Evolutionary conservation across 2,329 filamentous ascomycete species (phyloP).

Genomic region (Talaromyces pinophilus): DNA sequence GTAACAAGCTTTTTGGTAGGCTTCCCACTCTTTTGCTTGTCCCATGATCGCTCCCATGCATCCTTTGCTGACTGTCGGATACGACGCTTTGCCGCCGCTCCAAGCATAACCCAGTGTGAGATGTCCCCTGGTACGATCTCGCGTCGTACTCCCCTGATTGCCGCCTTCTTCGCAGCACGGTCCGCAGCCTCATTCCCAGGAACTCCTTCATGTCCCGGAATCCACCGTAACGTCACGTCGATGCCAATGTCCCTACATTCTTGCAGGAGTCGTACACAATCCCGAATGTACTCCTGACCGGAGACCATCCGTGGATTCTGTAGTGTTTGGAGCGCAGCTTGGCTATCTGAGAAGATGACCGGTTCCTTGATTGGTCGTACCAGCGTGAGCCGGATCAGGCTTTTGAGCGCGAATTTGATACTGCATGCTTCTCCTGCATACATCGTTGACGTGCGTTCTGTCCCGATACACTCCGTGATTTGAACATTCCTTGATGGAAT

Average conservation of each 20-base stretch:
- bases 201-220: background rate
- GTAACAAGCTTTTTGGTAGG: no score
- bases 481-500: background rate
- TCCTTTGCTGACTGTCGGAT: no score
- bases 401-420: background rate
- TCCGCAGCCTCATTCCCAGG: background rate
- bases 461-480: background rate
- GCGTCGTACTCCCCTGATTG: background rate
- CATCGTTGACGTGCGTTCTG: background rate
- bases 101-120: background rate
- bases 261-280: background rate
- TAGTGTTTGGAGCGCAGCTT: background rate
- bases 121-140: background rate
- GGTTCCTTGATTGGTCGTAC: background rate
- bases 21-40: no score
- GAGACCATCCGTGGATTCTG: background rate
- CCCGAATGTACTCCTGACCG: background rate
- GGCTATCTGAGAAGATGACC: background rate
- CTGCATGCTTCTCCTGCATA: background rate
- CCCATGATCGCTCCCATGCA: no score
- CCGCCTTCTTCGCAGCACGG: background rate
- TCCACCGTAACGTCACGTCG: background rate
- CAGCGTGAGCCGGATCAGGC: background rate
- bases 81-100: no score
- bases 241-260: background rate